Conservation (phyloP, 208 protist genomes). For the Phytomonas sp. region DNA sequence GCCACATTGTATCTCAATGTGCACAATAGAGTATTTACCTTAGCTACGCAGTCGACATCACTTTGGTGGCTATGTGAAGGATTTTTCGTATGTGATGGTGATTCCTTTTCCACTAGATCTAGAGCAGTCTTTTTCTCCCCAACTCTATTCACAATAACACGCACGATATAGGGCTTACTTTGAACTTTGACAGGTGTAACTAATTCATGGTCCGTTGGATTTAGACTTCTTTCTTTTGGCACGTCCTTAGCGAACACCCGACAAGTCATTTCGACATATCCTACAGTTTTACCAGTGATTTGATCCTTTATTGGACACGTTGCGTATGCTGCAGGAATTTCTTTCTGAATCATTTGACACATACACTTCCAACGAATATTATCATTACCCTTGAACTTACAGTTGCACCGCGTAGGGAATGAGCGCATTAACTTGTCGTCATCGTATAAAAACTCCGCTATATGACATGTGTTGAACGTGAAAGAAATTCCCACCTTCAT, state of each 20-base stretch:
- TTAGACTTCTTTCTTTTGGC: constrained; percentile 2
- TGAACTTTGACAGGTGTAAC: background rate
- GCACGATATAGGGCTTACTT: constrained; percentile 77
- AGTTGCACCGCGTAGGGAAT: background rate
- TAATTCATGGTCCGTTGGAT: background rate
- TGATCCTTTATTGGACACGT: constrained; percentile 42
- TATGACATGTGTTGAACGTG: constrained; percentile 5
- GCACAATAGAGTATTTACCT: constrained; percentile 51
- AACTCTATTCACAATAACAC: constrained; percentile 57
- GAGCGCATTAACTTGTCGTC: background rate
- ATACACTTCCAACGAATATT: background rate
- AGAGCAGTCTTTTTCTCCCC: constrained; percentile 7
- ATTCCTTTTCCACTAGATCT: background rate
- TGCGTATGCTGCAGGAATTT: constrained; percentile 14
- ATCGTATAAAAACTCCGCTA: background rate
- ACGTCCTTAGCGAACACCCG: constrained; percentile 26
- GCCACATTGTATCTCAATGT: constrained; percentile 72
- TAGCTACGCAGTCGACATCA: constrained; percentile 13
- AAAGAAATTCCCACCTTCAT: background rate
- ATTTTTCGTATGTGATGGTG: background rate
- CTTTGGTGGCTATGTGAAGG: background rate
- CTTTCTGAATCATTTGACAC: background rate
- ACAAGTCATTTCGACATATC: constrained; percentile 75
- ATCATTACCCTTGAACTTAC: background rate
- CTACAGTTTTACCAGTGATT: constrained; percentile 31